Percentiles rank a stretch among this genome's conserved stretches.
phyloP scores from a whole-genome alignment of 1,139 yeast genomes.

The Pichia sp. region DNA sequence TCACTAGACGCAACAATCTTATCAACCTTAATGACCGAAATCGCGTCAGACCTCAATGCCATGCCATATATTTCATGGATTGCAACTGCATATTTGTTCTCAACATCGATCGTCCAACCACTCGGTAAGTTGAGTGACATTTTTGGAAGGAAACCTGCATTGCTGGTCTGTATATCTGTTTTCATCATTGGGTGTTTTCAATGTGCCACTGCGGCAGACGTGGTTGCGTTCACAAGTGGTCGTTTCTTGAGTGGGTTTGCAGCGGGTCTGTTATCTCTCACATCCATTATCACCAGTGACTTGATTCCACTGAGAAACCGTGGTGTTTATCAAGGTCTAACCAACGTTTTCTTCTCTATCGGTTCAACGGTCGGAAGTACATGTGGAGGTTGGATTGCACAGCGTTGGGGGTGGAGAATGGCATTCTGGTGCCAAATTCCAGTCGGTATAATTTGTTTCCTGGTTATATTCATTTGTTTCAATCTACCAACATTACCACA shows the following conservation, averaged over 20 bases:
- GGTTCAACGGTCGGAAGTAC: constrained; percentile 75
- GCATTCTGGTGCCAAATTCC: constrained; percentile 67
- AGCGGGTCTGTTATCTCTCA: constrained; percentile 57
- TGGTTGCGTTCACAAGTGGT: constrained; percentile 53
- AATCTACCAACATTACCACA: constrained; percentile 34
- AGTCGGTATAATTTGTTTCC: constrained; percentile 50
- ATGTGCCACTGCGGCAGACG: constrained; percentile 47
- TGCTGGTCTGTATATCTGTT: constrained; percentile 46
- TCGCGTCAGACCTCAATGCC: constrained; percentile 60
- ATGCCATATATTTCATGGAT: constrained; percentile 56
- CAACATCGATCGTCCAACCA: constrained; percentile 70
- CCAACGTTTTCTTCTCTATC: constrained; percentile 61
- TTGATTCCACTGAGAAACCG: constrained; percentile 56
- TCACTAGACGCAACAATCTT: constrained; percentile 66
- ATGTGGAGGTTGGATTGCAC: constrained; percentile 70
- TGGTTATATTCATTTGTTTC: constrained; percentile 36
- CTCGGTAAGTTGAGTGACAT: constrained; percentile 85
- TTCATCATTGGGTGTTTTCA: constrained; percentile 56
- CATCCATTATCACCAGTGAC: constrained; percentile 57
- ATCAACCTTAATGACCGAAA: constrained; percentile 59
- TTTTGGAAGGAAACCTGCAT: constrained; percentile 66
- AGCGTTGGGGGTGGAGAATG: constrained; percentile 74
- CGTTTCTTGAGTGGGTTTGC: constrained; percentile 63
- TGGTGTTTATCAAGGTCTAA: constrained; percentile 61
- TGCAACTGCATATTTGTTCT: constrained; percentile 58